These are phyloP conservation scores for Gyromitra esculenta DNA, from an alignment of 2,329 filamentous ascomycete genomes.

Conservation along the genomic window DNA sequence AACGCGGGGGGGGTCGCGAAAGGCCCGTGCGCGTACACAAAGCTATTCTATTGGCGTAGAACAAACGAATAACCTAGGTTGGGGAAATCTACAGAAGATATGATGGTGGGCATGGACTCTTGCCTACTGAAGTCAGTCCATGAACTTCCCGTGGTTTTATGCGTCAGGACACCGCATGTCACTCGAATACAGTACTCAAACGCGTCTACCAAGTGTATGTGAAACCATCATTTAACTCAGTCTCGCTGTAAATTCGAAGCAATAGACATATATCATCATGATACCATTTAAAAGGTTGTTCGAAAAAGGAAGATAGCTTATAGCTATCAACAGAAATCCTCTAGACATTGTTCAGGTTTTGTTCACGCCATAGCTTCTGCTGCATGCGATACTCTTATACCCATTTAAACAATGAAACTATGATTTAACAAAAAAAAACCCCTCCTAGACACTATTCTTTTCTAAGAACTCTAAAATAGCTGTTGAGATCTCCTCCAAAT, in stretches of 20 bases:
- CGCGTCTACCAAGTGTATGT: too few species aligned
- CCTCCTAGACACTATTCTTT: not conserved
- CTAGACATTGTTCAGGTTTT: conserved; percentile 3
- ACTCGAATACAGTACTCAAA: not conserved
- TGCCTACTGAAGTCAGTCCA: not conserved
- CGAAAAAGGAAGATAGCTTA: not conserved
- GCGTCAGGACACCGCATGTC: not conserved
- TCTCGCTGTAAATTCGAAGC: not conserved
- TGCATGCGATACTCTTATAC: too few species aligned
- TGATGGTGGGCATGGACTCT: not conserved
- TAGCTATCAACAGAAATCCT: not conserved
- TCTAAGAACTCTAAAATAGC: conserved; percentile 37
- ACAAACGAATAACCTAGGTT: not conserved
- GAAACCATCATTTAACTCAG: not conserved
- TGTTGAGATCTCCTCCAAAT: conserved; percentile 37
- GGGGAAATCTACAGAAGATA: not conserved
- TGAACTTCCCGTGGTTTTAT: not conserved
- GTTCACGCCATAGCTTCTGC: too few species aligned
- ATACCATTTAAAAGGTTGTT: not conserved
- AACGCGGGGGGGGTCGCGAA: not conserved
- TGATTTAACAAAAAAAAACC: too few species aligned
- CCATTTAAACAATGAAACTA: too few species aligned
- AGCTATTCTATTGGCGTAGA: not conserved
- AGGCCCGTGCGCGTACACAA: not conserved
- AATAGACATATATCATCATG: not conserved